Evolutionary conservation across 768 basidiomycete genomes (phyloP), one percentile per base, ranked within the genome.

Genomic region (Crassisporium funariophilum): DNA sequence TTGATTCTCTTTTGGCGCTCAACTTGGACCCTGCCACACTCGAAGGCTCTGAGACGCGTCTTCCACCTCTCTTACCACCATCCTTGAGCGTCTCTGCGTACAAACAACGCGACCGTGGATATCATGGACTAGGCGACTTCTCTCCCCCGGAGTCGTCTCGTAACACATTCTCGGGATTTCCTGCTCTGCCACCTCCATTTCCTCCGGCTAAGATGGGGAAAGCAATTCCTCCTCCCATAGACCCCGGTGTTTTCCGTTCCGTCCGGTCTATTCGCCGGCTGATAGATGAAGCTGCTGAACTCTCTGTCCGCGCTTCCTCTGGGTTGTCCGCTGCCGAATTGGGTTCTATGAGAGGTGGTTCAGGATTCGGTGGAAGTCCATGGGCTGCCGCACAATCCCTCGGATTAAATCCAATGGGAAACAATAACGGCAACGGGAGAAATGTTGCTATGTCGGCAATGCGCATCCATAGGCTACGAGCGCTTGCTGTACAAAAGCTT

Each of bases 231-330:
- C 90, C 91, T 0, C 92, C 91, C 10, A 90, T 95, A 41, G 92
- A 94, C 58, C 90, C 91, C 1, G 91, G 89, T 31, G 89, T 91
- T 1, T 91, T 95, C 55, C 82, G 83, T 16, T 86, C 79, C 38
- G 84, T 93, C 17, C 74, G 81, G 0, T 71, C 77, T 20, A 91
- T 95, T 44, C 82, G 92, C 16, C 72, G 82, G 41, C 81, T 93
- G 27, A 90, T 95, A 52, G 92, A 95, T 60, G 91, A 92, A 60
- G 92, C 92, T 1, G 81, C 91, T 2, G 92, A 93, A 60, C 75
- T 95, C 5, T 90, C 88, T 10, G 86, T 95, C 4, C 85, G 92
- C 31, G 92, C 92, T 11, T 81, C 90, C 7, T 93, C 90, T 3
- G 91, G 92, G 1, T 67, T 95, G 17, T 86, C 87, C 12, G 78